Base-by-base conservation (phyloP, 1,284 basidiomycete genomes). In the Sanghuangporus sanghuang region DNA sequence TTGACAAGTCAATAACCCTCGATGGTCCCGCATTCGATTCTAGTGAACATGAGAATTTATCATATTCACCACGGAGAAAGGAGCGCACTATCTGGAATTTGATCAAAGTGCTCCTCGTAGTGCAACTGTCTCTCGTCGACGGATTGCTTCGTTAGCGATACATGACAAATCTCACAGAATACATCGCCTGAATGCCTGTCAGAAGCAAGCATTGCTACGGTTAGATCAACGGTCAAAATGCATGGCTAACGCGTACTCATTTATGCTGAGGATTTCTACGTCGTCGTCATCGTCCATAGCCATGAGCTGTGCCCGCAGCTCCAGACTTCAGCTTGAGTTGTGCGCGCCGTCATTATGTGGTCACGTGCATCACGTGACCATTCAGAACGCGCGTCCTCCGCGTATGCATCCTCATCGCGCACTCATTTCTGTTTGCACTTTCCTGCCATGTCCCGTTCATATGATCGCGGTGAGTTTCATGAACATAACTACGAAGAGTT, bases 401-500 rank as follows among this genome's bases (percentile, higher is more conserved):
- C 50, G 50, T 52, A 48, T n/a, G 49, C 46, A 55, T 48, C 64
- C 55, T 50, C 27, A 66, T 67, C 66, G 54, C 54, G 60, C 54
- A 64, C 66, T 64, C 55, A 59, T 59, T 58, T 42, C 46, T 62
- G 62, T 63, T 50, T 49, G 50, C 18, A 52, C 4, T 32, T 50
- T 53, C 64, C 50, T 52, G 67, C 40, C 67, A 89, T 89, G 87
- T 89, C 87, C 66, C 86, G 87, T 77, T 89, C 87, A 57, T 90
- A 90, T 78, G 88, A 90, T 82, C 85, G 88, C 80, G 88, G 88
- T 89, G 73, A 57, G 80, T n/a, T 32, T 6, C 8, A 4, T 14
- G 6, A 6, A 44, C 23, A 32, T 23, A 57, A 6, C 40, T 63
- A n/a, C 6, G 9, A 40, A 18, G 36, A 21, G 4, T 52, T 21